Base-by-base conservation (phyloP, 331 rosid genomes). In the Malus hybrid region DNA sequence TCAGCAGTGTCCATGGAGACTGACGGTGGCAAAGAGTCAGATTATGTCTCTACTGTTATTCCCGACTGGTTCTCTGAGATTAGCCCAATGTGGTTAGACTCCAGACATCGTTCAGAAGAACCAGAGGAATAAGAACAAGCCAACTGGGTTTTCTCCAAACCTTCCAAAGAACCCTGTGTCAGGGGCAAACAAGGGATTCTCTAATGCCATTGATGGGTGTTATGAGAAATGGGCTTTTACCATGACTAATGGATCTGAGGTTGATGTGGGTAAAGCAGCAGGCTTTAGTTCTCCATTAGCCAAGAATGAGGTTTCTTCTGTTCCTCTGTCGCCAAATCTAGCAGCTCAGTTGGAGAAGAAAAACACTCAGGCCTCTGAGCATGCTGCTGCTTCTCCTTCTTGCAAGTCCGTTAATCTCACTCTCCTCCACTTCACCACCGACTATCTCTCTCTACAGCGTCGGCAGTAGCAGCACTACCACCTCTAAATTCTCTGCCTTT, bases 341-440 rank as follows among this genome's bases (percentile, higher is more conserved):
- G 2, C 44, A 48, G 65, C 36, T 18, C 87, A 73, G 56, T 90
- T 91, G 72, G 92, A 93, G 80, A 86, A 88, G 81, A 88, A 88
- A 80, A 86, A 93, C 73, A 34, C 88, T 65, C 86, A 78, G 80
- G 83, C 67, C 82, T 33, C 90, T 67, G 91, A 83, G 24, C 91
- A 88, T 57, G 80, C 62, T 7, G 79, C 56, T 78, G 87, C 90
- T 86, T 95, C 95, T 79, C 96, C 95, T 79, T 89, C 87, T 83
- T 83, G 96, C 71, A 94, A 94, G 97, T 94, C 22, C 22, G 22
- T 22, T 22, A 22, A 22, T 77, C 2, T 73, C 84, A 10, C 71
- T 86, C 33, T 65, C 83, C 11, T 50, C 80, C 56, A 18, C 79
- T 6, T 65, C 77, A 20, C 16, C 70, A 4, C 29, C 31, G 5